Evolutionary conservation across 169 alveolate species (phyloP).

Genomic region (Hepatocystis sp.): DNA sequence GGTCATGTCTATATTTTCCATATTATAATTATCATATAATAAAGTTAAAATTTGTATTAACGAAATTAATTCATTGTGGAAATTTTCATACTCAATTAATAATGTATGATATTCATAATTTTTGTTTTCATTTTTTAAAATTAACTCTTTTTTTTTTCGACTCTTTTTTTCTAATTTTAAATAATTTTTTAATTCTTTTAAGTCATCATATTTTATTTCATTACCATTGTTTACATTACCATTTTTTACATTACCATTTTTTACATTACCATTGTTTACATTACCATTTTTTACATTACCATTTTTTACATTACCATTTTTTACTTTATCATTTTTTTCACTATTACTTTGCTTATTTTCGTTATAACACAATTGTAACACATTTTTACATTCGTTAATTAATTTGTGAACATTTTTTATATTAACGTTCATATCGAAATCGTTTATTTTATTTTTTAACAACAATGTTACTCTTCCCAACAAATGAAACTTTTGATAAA

Average conservation of each 20-base stretch:
- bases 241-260: no score
- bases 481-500: background rate
- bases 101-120: background rate
- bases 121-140: background rate
- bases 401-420: slow-evolving; percentile 16
- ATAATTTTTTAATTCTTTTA: no score
- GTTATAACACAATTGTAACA: background rate
- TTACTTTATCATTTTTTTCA: slow-evolving; percentile 6
- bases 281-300: slow-evolving; percentile 1
- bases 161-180: no score
- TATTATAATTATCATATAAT: background rate
- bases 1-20: background rate
- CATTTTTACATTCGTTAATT: slow-evolving; percentile 5
- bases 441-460: slow-evolving; percentile 29
- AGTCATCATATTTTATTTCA: no score
- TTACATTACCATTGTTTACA: background rate
- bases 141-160: no score
- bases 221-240: no score
- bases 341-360: background rate
- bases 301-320: background rate
- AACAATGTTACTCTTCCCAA: slow-evolving; percentile 4
- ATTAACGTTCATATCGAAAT: slow-evolving; percentile 7
- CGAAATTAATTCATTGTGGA: slow-evolving; percentile 9
- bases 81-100: background rate
- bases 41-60: slow-evolving; percentile 8